Evolutionary conservation across 805 yeast genomes (phyloP).

Genomic region (Wickerhamomyces tratensis): DNA sequence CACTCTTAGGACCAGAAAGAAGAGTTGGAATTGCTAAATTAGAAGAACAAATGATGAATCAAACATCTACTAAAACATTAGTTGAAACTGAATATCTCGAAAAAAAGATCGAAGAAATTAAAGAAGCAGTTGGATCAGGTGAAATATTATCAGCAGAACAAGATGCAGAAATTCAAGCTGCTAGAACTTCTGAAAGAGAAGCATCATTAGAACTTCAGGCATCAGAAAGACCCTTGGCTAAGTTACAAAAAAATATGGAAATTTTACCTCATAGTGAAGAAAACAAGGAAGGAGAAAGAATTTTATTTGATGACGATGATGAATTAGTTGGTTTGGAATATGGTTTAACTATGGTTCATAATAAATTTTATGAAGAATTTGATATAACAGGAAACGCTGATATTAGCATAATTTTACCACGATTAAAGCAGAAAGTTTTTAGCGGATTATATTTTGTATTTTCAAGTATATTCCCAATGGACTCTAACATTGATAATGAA

Average conservation of each 20-base stretch:
- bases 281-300: slow-evolving; percentile 18
- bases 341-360: slow-evolving; percentile 57
- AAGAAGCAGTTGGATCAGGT: slow-evolving; percentile 21
- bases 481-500: slow-evolving; percentile 58
- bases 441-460: slow-evolving; percentile 63
- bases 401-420: slow-evolving; percentile 61
- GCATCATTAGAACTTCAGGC: slow-evolving; percentile 73
- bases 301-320: slow-evolving; percentile 70
- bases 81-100: slow-evolving; percentile 20
- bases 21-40: slow-evolving; percentile 46
- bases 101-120: slow-evolving; percentile 18
- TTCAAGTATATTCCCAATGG: slow-evolving; percentile 88
- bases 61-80: slow-evolving; percentile 8
- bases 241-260: slow-evolving; percentile 66
- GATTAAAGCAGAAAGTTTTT: slow-evolving; percentile 62
- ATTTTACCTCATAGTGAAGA: slow-evolving; percentile 5
- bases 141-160: slow-evolving; percentile 24
- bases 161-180: slow-evolving; percentile 20
- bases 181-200: slow-evolving; percentile 43
- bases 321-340: slow-evolving; percentile 58
- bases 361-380: slow-evolving; percentile 47
- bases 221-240: slow-evolving; percentile 76
- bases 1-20: slow-evolving; percentile 50
- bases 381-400: slow-evolving; percentile 48
- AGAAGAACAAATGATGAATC: slow-evolving; percentile 33